Percentiles rank a stretch among this genome's conserved stretches.
These are phyloP conservation scores for Chlorella sp. DNA, from an alignment of 139 green algal genomes.

Conservation along the genomic window DNA sequence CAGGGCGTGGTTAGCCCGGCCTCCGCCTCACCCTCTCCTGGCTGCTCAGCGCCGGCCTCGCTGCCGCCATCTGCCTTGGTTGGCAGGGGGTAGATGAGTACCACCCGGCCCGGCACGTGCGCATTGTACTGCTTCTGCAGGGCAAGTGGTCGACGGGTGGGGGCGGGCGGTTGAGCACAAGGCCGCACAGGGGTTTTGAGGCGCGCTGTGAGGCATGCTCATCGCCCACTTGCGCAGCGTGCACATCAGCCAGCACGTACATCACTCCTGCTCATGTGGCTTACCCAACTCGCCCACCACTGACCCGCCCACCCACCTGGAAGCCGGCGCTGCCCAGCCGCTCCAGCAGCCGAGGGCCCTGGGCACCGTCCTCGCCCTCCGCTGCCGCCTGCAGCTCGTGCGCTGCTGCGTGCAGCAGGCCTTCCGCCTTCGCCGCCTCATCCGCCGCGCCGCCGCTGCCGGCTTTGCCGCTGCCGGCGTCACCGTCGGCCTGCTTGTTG, in stretches of 20 bases:
- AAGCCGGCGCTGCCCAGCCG: slow-evolving; percentile 19
- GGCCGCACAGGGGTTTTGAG: no score
- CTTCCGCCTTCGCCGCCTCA: background rate
- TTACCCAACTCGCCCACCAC: no score
- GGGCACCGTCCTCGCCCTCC: background rate
- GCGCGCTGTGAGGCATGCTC: no score
- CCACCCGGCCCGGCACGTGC: slow-evolving; percentile 1
- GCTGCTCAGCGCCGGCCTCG: background rate
- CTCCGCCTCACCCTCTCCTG: background rate
- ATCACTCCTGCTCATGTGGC: no score
- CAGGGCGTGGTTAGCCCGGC: background rate
- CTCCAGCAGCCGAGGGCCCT: background rate
- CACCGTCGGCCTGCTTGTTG: background rate
- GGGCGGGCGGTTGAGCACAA: no score
- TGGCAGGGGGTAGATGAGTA: background rate
- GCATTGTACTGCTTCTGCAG: slow-evolving; percentile 14
- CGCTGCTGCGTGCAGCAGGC: background rate
- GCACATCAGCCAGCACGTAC: no score
- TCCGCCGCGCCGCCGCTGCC: background rate
- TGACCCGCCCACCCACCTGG: background rate
- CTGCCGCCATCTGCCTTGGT: background rate
- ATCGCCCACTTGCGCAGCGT: no score
- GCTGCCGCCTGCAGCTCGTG: background rate
- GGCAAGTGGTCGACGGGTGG: no score
- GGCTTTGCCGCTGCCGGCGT: background rate